Evolutionary conservation across 2,329 filamentous ascomycete species (phyloP).

Genomic region (Atkinsonella hypoxylon): DNA sequence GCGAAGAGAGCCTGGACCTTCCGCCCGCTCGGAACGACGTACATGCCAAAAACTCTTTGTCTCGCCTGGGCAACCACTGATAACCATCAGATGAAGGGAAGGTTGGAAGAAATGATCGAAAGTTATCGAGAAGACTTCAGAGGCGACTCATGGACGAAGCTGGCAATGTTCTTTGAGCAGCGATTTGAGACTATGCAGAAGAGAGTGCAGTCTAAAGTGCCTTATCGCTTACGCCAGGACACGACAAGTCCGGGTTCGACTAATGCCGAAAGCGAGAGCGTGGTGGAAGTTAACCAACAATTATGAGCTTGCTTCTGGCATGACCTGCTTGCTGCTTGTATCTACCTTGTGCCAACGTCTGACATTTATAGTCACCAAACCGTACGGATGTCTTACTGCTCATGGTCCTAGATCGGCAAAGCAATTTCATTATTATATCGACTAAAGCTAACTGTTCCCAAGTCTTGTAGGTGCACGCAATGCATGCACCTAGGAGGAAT

Average conservation of each 20-base stretch:
- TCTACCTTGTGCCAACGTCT: too few species aligned
- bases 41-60: slow-evolving; percentile 5
- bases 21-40: slow-evolving; percentile 5
- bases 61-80: slow-evolving; percentile 5
- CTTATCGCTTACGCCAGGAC: neutral
- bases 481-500: too few species aligned
- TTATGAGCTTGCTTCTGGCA: neutral
- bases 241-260: slow-evolving; percentile 2
- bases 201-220: neutral
- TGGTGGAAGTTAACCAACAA: neutral
- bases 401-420: too few species aligned
- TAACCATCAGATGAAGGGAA: neutral
- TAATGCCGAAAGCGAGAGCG: neutral
- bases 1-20: slow-evolving; percentile 6
- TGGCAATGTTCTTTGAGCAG: slow-evolving; percentile 3
- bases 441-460: too few species aligned
- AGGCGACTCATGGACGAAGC: slow-evolving; percentile 3
- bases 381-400: too few species aligned
- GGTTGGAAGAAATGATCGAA: slow-evolving; percentile 5
- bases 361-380: too few species aligned
- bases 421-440: too few species aligned
- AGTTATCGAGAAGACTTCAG: slow-evolving; percentile 4
- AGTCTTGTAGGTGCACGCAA: too few species aligned
- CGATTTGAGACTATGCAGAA: slow-evolving; percentile 2
- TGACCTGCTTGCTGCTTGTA: too few species aligned